These are phyloP conservation scores for Torulaspora gathmanii DNA, from an alignment of 805 yeast genomes.

Conservation along the genomic window DNA sequence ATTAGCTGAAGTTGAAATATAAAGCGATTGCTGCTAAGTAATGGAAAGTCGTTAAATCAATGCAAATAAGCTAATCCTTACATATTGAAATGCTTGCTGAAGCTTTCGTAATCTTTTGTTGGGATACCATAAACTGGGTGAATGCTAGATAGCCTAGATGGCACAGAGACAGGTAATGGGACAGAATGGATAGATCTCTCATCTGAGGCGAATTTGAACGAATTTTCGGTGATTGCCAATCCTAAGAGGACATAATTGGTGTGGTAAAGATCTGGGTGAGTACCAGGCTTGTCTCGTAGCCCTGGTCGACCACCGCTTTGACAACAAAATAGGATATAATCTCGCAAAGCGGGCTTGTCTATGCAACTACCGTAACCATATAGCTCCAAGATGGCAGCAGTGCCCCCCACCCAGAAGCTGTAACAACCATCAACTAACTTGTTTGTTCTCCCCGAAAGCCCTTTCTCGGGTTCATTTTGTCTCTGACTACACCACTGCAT, in stretches of 20 bases:
- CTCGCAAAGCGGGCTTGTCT: conserved; percentile 53
- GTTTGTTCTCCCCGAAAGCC: conserved; percentile 84
- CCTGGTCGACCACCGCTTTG: conserved; percentile 66
- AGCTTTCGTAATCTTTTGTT: conserved; percentile 36
- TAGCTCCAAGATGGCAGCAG: conserved; percentile 48
- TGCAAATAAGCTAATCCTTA: not conserved
- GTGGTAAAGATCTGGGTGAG: conserved; percentile 79
- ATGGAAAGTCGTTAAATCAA: not conserved
- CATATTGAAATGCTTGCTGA: conserved; percentile 25
- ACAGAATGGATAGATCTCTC: not conserved
- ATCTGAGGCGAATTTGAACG: conserved; percentile 5
- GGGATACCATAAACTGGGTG: conserved; percentile 64
- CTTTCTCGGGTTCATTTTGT: conserved; percentile 75
- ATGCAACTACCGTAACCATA: conserved; percentile 35
- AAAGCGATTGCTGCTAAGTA: not conserved
- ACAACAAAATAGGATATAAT: conserved; percentile 70
- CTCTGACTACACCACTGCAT: conserved; percentile 65
- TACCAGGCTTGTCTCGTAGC: conserved; percentile 82
- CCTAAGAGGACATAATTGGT: conserved; percentile 83
- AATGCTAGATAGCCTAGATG: conserved; percentile 28
- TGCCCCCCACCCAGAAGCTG: conserved; percentile 91
- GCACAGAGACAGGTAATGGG: not conserved
- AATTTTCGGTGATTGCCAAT: conserved; percentile 37
- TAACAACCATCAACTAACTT: conserved; percentile 96
- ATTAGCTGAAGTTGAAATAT: not conserved